These are phyloP conservation scores for Phytophthora pluvialis DNA, from an alignment of 352 stramenopile species.

Conservation along the genomic window DNA sequence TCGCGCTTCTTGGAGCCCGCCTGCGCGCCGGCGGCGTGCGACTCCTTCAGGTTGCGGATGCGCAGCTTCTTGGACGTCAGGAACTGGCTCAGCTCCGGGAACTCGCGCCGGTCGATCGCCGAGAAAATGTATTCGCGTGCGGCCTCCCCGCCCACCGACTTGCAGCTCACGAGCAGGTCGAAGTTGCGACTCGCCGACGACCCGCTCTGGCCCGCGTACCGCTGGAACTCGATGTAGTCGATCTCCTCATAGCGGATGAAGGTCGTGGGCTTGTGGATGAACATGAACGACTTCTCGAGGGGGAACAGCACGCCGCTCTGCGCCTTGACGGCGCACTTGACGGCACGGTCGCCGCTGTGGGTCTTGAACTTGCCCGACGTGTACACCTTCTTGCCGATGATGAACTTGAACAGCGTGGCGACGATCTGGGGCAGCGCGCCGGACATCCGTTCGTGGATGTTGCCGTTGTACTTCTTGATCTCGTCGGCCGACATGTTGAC, in stretches of 20 bases:
- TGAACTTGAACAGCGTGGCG: conserved; percentile 98
- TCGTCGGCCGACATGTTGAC: conserved; percentile 98
- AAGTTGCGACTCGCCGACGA: conserved; percentile 95
- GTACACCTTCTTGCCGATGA: conserved; percentile 98
- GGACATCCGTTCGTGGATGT: conserved; percentile 96
- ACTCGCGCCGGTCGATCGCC: conserved; percentile 96
- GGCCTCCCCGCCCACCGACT: conserved; percentile 83
- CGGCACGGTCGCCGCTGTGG: conserved; percentile 82
- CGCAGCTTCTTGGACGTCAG: conserved; percentile 95
- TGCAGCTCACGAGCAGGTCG: conserved; percentile 94
- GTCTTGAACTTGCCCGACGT: conserved; percentile 92
- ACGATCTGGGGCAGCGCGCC: conserved; percentile 97
- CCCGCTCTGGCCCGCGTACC: conserved; percentile 92
- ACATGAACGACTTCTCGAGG: conserved; percentile 99
- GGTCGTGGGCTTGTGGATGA: conserved; percentile 99
- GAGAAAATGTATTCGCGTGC: conserved; percentile 94
- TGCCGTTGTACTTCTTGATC: conserved; percentile 97
- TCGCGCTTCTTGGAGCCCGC: conserved; percentile 73
- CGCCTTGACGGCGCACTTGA: conserved; percentile 94
- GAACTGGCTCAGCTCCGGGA: conserved; percentile 95
- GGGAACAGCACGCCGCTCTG: conserved; percentile 98
- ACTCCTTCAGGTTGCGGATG: conserved; percentile 94
- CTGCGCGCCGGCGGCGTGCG: conserved; percentile 46
- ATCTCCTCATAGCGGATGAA: conserved; percentile 99
- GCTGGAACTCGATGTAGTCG: conserved; percentile 98